Base-by-base conservation (phyloP, 2,329 filamentous ascomycete species). In the Plenodomus biglobosus region DNA sequence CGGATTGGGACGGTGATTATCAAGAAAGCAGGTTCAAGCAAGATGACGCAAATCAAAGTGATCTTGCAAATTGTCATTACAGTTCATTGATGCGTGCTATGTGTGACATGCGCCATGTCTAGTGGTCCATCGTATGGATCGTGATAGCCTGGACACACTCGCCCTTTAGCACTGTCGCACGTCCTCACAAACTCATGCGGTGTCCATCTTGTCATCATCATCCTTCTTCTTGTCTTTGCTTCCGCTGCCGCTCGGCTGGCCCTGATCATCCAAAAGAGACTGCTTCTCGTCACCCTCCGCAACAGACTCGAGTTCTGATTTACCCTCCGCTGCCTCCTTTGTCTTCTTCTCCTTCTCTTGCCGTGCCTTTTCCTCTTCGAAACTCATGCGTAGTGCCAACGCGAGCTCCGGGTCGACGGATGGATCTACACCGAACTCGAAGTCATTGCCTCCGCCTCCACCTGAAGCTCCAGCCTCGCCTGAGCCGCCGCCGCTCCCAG, bases 331-430 rank as follows among this genome's bases (percentile, higher is more conserved):
- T 50, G 85, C 82, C 60, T 89, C 86, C 61, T 89, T 86, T 55
- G 90, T 84, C 63, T 85, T 85, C 62, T 87, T 89, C 66, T 87
- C 85, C 75, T 90, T 90, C 72, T 96, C 92, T 74, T 95, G 86
- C 64, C 94, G 81, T 53, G 92, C 92, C 78, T 95, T 95, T 75
- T 99, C 94, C 71, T 99, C 94, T 72, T 99, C 94, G 83, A 95
- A 90, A 74, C 90, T 95, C 90, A 99, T 96, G 56, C 94, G 86
- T 70, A 99, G 78, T 43, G 94, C 94, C 61, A 99, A 83, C 18
- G 94, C 94, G 66, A 99, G 78, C 73, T 99, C 94, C 3, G 94
- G 94, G 69, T 99, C 94, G 65, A 92, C 82, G 44, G 86, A 87
- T 13, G 92, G 92, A 72, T 97, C 94, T 59, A 96, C 90, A 56